A percentile compares a stretch with the other conserved stretches of the same genome.
phyloP scores from a whole-genome alignment of 805 yeast species.

The Blastobotrys mokoenaii region DNA sequence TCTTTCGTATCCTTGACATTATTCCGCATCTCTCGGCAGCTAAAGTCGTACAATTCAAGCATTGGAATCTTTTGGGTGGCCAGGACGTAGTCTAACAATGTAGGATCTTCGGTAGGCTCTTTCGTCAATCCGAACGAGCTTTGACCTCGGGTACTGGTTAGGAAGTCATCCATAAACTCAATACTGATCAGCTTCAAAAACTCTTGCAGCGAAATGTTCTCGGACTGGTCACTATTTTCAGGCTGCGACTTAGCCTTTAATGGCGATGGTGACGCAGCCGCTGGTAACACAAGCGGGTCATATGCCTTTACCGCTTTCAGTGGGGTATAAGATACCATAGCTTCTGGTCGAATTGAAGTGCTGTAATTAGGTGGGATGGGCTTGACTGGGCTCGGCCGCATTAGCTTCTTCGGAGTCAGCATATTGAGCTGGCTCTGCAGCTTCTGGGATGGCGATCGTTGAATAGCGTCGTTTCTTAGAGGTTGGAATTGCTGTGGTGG shows the following conservation, averaged over 20 bases:
- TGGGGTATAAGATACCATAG: constrained; percentile 1
- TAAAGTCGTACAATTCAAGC: constrained; percentile 43
- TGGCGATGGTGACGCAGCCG: neutral
- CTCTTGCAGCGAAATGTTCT: constrained; percentile 19
- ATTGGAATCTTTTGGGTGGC: constrained; percentile 37
- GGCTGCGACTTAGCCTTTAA: neutral
- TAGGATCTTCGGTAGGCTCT: constrained; percentile 13
- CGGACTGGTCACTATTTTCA: neutral
- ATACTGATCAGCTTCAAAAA: constrained; percentile 22
- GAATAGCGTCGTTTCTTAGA: neutral
- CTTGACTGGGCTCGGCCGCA: constrained; percentile 1
- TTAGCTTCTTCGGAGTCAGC: constrained; percentile 8
- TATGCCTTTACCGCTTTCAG: neutral
- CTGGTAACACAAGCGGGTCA: neutral
- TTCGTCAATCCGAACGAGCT: constrained; percentile 17
- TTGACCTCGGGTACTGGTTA: constrained; percentile 10
- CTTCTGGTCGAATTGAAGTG: neutral
- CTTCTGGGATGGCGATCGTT: constrained; percentile 7
- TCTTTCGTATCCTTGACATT: constrained; percentile 42
- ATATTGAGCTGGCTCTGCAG: constrained; percentile 4
- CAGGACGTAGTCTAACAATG: constrained; percentile 30
- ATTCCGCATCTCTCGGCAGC: constrained; percentile 44
- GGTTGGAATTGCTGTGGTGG: no score
- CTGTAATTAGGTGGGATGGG: neutral
- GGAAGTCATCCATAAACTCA: constrained; percentile 24